Evolutionary conservation across 805 yeast species (phyloP).

Genomic region (Huiozyma naganishii): DNA sequence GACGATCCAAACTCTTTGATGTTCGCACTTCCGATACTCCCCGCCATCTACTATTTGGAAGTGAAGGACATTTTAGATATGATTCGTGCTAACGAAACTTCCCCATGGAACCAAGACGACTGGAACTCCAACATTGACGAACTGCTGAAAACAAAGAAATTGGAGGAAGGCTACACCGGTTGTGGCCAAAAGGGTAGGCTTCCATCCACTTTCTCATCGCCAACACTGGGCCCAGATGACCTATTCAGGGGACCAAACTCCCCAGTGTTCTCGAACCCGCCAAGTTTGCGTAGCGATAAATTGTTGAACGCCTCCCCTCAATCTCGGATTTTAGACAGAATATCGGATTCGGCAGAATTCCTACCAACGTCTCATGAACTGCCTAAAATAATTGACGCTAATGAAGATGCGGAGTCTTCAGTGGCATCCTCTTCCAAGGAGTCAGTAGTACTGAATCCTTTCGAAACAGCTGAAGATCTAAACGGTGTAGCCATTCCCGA

Average conservation of each 20-base stretch:
- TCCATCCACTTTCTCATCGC: conserved; percentile 47
- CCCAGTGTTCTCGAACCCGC: neutral
- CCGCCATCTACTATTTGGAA: conserved; percentile 51
- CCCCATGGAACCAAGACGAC: conserved; percentile 44
- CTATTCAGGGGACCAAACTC: conserved; percentile 16
- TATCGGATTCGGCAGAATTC: too few relatives aligned
- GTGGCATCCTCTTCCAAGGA: too few relatives aligned
- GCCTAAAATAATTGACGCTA: too few relatives aligned
- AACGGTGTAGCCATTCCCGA: too few relatives aligned
- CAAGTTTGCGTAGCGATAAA: neutral
- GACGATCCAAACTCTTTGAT: conserved; percentile 43
- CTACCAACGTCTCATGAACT: too few relatives aligned
- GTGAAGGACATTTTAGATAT: conserved; percentile 45
- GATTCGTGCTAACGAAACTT: conserved; percentile 23
- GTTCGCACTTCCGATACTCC: conserved; percentile 67
- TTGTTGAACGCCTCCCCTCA: neutral
- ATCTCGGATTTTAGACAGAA: too few relatives aligned
- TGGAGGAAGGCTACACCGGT: conserved; percentile 55
- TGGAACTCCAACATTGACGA: conserved; percentile 53
- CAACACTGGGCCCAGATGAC: conserved; percentile 31
- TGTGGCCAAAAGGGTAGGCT: conserved; percentile 59
- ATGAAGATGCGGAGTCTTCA: too few relatives aligned
- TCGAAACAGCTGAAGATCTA: too few relatives aligned
- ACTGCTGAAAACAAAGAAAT: conserved; percentile 40
- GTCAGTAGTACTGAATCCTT: too few relatives aligned